phyloP scores from a whole-genome alignment of 306 rosid genomes.

The Malus asiatica region DNA sequence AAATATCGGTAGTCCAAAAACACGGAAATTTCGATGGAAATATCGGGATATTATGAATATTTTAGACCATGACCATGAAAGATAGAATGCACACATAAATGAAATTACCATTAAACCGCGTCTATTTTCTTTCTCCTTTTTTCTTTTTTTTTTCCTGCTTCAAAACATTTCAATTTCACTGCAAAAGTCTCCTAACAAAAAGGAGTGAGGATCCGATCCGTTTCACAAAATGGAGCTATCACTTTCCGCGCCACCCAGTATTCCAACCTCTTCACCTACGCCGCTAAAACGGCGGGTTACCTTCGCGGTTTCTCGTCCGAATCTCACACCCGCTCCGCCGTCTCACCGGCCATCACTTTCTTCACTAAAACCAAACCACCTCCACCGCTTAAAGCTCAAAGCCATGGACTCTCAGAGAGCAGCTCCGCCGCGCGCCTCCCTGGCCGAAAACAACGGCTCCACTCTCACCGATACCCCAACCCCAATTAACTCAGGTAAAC shows the following conservation, averaged over 20 bases:
- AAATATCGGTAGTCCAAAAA: too few relatives aligned
- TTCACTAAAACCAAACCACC: constrained; percentile 22
- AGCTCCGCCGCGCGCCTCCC: constrained; percentile 32
- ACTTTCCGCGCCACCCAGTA: constrained; percentile 34
- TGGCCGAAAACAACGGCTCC: constrained; percentile 34
- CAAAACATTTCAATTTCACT: too few relatives aligned
- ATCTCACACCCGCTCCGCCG: neutral
- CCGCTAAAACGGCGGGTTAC: constrained; percentile 37
- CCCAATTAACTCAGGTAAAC: constrained; percentile 40
- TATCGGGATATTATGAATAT: too few relatives aligned
- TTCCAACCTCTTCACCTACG: constrained; percentile 22
- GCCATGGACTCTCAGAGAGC: constrained; percentile 19
- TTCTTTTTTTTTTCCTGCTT: too few relatives aligned
- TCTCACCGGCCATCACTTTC: constrained; percentile 16
- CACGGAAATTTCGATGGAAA: too few relatives aligned
- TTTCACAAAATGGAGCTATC: constrained; percentile 42
- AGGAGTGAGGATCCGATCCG: neutral
- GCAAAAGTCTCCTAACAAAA: neutral
- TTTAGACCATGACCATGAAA: too few relatives aligned
- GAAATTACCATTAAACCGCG: too few relatives aligned
- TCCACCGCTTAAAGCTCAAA: constrained; percentile 9
- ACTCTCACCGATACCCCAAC: constrained; percentile 22
- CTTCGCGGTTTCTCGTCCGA: constrained; percentile 17
- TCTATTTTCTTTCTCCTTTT: neutral
- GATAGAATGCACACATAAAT: too few relatives aligned